Base-by-base conservation (phyloP, 176 grass and related monocot species). In the Hyparrhenia diplandra region DNA sequence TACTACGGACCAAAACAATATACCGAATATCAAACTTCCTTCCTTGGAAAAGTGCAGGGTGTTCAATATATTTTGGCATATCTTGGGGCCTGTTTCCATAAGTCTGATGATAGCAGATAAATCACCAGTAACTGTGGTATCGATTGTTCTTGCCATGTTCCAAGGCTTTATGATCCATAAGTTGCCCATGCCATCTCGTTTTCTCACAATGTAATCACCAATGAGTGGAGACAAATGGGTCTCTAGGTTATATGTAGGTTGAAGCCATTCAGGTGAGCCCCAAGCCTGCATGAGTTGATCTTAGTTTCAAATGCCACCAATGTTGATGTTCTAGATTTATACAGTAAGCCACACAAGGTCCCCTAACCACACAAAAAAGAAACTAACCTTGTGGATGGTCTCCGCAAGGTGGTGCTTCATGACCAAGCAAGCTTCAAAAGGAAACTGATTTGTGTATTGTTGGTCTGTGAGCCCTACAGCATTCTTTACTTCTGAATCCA, bases 61-160 rank as follows among this genome's bases (percentile, higher is more conserved):
- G 39, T 43, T 98, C 95, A 36, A 98, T 98, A 89, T 98, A 98
- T 77, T 98, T 80, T 98, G 95, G 79, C 92, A 98, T 89, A 94
- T 98, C 90, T 98, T 98, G 27, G 95, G 95, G 55, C 95, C 92
- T 80, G 95, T 98, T 85, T 98, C 95, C 88, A 93, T 94, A 78
- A 94, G 88, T 72, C 95, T 85, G 85, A 98, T 93, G 64, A 94
- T 94, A 81, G 92, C 92, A 81, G 92, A 87, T 69, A 98, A 78
- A 85, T 94, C 90, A 71, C 86, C 88, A 31, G 88, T 94, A 61
- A 94, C 92, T 2, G 90, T 98, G 16, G 95, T 98, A 58, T 98
- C 95, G 16, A 98, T 94, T 86, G 95, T 98, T 66, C 92, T 87
- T 37, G 95, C 95, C 95, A 98, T 94, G 85, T 98, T 98, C 95